A percentile compares a stretch with the other conserved stretches of the same genome.
Conservation (phyloP, 352 stramenopile species). For the Globisporangium sylvaticum region DNA sequence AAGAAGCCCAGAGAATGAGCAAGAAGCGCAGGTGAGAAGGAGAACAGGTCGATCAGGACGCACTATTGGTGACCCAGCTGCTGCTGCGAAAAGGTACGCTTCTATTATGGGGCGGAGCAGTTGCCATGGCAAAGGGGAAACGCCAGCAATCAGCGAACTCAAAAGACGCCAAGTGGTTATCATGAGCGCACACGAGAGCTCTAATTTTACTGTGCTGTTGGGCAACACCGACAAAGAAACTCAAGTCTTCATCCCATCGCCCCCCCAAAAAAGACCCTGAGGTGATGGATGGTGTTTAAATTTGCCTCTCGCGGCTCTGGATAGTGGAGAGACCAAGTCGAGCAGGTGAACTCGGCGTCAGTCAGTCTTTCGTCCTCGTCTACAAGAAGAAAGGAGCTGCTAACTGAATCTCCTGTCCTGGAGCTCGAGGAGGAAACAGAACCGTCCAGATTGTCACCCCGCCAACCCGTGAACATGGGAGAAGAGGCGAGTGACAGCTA, state of each 20-base stretch:
- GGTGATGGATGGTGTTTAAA: not conserved
- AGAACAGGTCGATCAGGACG: not conserved
- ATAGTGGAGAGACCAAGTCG: not conserved
- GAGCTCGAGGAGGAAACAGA: not conserved
- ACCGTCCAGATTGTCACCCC: not conserved
- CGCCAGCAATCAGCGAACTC: not conserved
- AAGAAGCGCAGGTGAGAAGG: not conserved
- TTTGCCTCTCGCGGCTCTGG: not conserved
- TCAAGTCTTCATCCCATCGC: not conserved
- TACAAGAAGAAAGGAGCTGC: not conserved
- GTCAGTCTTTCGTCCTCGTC: not conserved
- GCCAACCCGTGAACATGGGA: not conserved
- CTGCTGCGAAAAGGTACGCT: not conserved
- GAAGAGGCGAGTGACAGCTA: not conserved
- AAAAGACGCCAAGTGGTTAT: not conserved
- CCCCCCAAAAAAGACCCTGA: not conserved
- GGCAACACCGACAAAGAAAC: too few species aligned
- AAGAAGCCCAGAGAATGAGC: not conserved
- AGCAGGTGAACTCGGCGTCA: not conserved
- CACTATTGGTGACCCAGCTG: too few species aligned
- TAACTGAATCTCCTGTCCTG: not conserved
- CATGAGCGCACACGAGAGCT: not conserved
- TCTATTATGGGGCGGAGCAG: slow-evolving; percentile 7
- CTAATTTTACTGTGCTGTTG: not conserved
- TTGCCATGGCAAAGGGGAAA: not conserved